Conservation (phyloP, 2,329 filamentous ascomycete genomes). For the Epichloe gansuensis region DNA sequence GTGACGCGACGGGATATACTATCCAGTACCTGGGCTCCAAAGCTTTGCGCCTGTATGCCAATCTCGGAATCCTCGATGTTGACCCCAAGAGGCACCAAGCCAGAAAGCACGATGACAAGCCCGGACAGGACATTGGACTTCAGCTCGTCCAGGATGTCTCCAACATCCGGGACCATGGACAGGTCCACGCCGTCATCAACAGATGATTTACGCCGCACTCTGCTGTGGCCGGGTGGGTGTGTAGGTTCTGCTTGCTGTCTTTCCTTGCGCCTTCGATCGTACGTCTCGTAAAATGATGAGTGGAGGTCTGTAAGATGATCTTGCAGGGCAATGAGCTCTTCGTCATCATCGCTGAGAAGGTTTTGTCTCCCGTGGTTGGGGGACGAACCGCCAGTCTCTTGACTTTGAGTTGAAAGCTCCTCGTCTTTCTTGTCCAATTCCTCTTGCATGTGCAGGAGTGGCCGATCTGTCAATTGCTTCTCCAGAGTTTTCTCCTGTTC, state of each 20-base stretch:
- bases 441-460: conserved; percentile 84
- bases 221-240: conserved; percentile 23
- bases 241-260: conserved; percentile 22
- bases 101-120: conserved; percentile 75
- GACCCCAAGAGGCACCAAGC: conserved; percentile 72
- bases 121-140: conserved; percentile 66
- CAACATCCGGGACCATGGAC: conserved; percentile 65
- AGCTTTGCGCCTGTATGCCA: conserved; percentile 73
- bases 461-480: conserved; percentile 79
- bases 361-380: conserved; percentile 48
- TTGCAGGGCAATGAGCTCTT: conserved; percentile 67
- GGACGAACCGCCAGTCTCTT: conserved; percentile 15
- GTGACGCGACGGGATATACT: conserved; percentile 53
- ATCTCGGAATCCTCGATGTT: conserved; percentile 76
- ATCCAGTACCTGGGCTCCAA: conserved; percentile 57
- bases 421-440: conserved; percentile 70
- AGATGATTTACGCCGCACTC: conserved; percentile 17
- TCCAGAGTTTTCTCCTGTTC: conserved; percentile 81
- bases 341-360: conserved; percentile 77
- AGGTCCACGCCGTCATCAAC: conserved; percentile 32
- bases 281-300: conserved; percentile 68
- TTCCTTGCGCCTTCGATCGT: conserved; percentile 44
- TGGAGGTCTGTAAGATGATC: conserved; percentile 67
- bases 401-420: conserved; percentile 16
- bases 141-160: conserved; percentile 68